A percentile compares a stretch with the other conserved stretches of the same genome.
Conservation (phyloP, 1,284 basidiomycete genomes). For the Fomitopsis palustris region DNA sequence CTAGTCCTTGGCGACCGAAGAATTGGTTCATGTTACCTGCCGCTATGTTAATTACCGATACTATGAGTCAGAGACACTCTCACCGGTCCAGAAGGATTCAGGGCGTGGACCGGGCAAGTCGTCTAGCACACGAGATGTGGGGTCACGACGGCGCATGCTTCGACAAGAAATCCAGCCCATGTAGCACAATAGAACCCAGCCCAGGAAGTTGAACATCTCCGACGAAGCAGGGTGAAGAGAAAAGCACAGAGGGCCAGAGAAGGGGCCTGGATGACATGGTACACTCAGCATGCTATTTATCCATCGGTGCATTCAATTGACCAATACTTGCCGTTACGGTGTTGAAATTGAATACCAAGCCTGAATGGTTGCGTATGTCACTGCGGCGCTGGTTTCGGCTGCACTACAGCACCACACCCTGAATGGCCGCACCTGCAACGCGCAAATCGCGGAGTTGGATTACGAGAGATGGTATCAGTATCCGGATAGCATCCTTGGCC, state of each 20-base stretch:
- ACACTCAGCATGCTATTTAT: background rate
- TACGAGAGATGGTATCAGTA: background rate
- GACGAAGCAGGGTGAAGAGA: background rate
- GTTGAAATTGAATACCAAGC: background rate
- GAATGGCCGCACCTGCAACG: background rate
- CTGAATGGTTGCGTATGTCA: background rate
- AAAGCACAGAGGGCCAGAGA: background rate
- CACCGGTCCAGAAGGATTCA: conserved; percentile 18
- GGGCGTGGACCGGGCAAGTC: conserved; percentile 19
- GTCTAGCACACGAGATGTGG: conserved; percentile 13
- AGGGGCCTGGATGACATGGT: background rate
- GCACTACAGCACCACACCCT: background rate
- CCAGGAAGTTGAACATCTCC: background rate
- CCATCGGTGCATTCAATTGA: background rate
- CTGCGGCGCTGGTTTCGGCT: background rate
- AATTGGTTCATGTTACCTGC: conserved; percentile 17
- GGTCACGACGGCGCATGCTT: conserved; percentile 11
- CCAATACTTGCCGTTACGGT: background rate
- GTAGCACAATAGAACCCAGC: conserved; percentile 12
- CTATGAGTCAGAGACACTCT: background rate
- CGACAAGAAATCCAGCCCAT: conserved; percentile 14
- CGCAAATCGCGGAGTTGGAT: background rate
- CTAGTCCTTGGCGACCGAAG: conserved; percentile 15
- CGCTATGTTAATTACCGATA: background rate
- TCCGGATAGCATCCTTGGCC: background rate